phyloP scores from a whole-genome alignment of 2,329 filamentous ascomycete species.

The Pseudogymnoascus sp. region DNA sequence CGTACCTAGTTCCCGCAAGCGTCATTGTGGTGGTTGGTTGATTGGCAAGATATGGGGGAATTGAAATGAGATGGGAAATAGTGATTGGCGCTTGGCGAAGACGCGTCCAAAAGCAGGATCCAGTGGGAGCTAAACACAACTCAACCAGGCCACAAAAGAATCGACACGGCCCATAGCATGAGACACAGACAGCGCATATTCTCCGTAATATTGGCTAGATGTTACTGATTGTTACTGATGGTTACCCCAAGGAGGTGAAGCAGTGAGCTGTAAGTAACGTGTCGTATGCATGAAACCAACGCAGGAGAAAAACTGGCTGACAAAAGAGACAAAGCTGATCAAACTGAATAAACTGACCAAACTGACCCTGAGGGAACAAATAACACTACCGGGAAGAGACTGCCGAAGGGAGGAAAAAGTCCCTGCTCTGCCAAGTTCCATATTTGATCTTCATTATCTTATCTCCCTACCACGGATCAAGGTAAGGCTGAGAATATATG shows the following conservation, averaged over 20 bases:
- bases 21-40: neutral
- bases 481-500: neutral
- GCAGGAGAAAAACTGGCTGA: neutral
- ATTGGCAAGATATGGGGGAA: neutral
- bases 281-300: slow-evolving; percentile 5
- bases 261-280: slow-evolving; percentile 1
- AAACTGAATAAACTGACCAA: neutral
- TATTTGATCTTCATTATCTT: neutral
- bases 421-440: neutral
- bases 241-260: neutral
- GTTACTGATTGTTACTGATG: neutral
- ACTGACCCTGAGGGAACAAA: neutral
- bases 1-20: neutral
- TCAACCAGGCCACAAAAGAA: neutral
- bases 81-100: slow-evolving; percentile 4
- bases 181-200: slow-evolving; percentile 4
- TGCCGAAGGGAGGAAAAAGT: neutral
- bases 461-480: neutral
- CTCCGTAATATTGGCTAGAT: neutral
- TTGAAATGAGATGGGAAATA: slow-evolving; percentile 1
- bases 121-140: slow-evolving; percentile 7
- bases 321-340: neutral
- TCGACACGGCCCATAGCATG: neutral
- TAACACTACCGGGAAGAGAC: neutral
- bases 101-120: neutral